Evolutionary conservation across 2,329 filamentous ascomycete species (phyloP), one percentile per base, ranked within the genome.

Genomic region (Parascedosporium putredinis): DNA sequence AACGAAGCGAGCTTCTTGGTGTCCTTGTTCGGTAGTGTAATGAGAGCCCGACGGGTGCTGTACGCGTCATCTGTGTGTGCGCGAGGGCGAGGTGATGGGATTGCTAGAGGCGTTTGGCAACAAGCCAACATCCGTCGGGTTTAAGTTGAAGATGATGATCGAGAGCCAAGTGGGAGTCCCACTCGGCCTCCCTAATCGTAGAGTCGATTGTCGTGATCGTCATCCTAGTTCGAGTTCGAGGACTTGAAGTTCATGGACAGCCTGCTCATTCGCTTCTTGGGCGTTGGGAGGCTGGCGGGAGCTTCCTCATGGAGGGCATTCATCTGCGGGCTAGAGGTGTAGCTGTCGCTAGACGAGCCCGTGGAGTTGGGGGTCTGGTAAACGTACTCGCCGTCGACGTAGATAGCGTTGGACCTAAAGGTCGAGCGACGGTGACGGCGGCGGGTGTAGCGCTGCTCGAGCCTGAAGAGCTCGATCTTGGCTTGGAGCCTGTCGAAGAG

Each of bases 301-400:
- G 60, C 57, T 52, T 59, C 58, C 49, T 63, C 63, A 59, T 66
- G 64, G 16, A 69, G 60, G 50, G 66, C 65, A 52, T 67, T 64
- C 55, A 62, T 52, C 57, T 60, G 55, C 54, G 54, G 53, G 42
- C 67, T 64, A 57, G 54, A 60, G 36, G 54, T 55, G 29, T 59
- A 58, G 50, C 62, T 65, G 50, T 70, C 72, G 45, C 71, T 65
- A 4, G 75, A 79, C 16, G 76, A 79, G 50, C 77, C 77, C 1
- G 77, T 81, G 48, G 71, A 71, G 66, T 67, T 75, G 55, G 79
- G 78, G 0, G 75, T 79, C 62, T 81, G 75, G 75, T 89, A 94
- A 65, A 95, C 75, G 71, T 96, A 96, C 72, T 96, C 91, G 68
- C 90, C 93, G 64, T 97, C 88, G 56, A 96, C 86, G 67, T 97